Conservation (phyloP, 78 protist species). For the Mastigamoeba balamuthi region DNA sequence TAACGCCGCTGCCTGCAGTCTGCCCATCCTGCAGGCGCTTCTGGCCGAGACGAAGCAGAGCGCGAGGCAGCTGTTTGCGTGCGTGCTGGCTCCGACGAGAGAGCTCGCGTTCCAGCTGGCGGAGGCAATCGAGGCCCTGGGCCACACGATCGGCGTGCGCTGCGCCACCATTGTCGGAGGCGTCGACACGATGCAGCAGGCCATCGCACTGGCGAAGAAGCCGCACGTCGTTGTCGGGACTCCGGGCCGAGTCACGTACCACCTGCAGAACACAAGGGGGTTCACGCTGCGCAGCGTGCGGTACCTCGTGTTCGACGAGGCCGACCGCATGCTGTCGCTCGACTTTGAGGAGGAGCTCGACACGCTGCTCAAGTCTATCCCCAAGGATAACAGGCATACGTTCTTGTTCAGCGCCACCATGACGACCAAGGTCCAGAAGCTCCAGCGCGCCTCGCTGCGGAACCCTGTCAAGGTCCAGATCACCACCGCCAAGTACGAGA, state of each 20-base stretch:
- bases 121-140: slow-evolving; percentile 84
- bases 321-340: slow-evolving; percentile 84
- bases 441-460: slow-evolving; percentile 81
- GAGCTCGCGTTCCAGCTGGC: slow-evolving; percentile 94
- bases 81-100: slow-evolving; percentile 47
- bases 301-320: slow-evolving; percentile 91
- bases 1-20: too few species aligned
- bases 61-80: too few species aligned
- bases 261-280: slow-evolving; percentile 88
- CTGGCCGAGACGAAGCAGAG: too few species aligned
- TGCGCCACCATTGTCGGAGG: slow-evolving; percentile 64
- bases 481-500: slow-evolving; percentile 43
- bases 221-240: slow-evolving; percentile 97
- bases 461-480: slow-evolving; percentile 81
- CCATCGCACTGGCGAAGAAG: slow-evolving; percentile 60
- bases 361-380: slow-evolving; percentile 36
- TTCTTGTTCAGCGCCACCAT: slow-evolving; percentile 95
- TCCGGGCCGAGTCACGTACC: slow-evolving; percentile 92
- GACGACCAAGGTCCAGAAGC: slow-evolving; percentile 89
- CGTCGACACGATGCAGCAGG: slow-evolving; percentile 43
- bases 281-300: slow-evolving; percentile 60
- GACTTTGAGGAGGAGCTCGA: slow-evolving; percentile 93
- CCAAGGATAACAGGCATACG: slow-evolving; percentile 62
- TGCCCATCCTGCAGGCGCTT: slow-evolving; percentile 80
- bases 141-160: slow-evolving; percentile 71